phyloP scores from a whole-genome alignment of 2,329 filamentous ascomycete species.

The Colletotrichum sp. region DNA sequence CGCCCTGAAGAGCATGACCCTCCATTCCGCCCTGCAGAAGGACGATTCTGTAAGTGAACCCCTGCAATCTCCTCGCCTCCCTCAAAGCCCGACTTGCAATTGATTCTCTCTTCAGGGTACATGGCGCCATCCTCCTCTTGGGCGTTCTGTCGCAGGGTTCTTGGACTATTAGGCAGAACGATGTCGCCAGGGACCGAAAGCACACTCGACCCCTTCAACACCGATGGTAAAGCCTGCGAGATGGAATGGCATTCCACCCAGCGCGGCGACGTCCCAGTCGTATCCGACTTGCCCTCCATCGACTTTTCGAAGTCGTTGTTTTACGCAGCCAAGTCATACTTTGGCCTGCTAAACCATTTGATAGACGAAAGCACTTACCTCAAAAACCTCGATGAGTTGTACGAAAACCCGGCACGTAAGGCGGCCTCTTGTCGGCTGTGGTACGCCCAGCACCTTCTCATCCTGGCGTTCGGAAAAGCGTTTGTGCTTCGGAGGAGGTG shows the following conservation, averaged over 20 bases:
- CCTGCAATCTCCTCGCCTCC: neutral
- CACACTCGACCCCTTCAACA: slow-evolving; percentile 2
- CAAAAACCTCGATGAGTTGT: neutral
- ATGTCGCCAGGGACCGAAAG: neutral
- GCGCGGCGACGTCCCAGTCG: neutral
- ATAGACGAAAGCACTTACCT: neutral
- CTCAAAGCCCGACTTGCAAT: neutral
- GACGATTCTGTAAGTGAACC: neutral
- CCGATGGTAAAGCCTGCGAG: neutral
- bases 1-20: neutral
- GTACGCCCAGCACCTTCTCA: slow-evolving; percentile 11
- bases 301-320: slow-evolving; percentile 8
- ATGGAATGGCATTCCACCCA: neutral
- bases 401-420: neutral
- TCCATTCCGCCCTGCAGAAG: neutral
- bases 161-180: neutral
- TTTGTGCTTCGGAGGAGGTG: neutral
- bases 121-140: neutral
- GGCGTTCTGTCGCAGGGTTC: neutral
- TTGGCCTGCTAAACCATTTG: neutral
- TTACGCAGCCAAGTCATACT: slow-evolving; percentile 4
- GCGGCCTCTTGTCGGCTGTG: neutral
- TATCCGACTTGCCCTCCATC: neutral
- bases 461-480: slow-evolving; percentile 12
- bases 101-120: neutral